Base-by-base conservation (phyloP, 495 filamentous ascomycete genomes). In the Aspergillus mulundensis region DNA sequence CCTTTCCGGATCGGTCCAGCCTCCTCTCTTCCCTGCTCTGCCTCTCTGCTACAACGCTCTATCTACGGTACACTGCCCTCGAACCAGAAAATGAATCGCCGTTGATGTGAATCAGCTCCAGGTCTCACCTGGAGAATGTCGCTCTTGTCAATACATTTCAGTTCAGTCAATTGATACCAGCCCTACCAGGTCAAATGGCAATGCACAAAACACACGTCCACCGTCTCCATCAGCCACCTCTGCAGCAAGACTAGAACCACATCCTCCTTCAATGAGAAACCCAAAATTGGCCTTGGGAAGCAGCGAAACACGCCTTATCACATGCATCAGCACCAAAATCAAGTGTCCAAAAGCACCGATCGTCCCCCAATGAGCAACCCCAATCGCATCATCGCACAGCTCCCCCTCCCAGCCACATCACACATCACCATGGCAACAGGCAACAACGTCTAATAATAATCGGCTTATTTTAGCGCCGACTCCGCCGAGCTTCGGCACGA, bases 391-490 rank as follows among this genome's bases (percentile, higher is more conserved):
- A 38, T 38, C 38, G 40, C 42, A 19, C 30, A 42, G 38, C 51
- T 43, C 18, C 10, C n/a, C 42, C 24, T 50, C 40, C 50, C 50
- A 50, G 24, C 53, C 53, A 23, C 34, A 25, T 40, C 20, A 40
- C 4, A 16, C 14, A 58, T 68, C 63, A 10, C 63, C 61, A 68
- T 68, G 52, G 63, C 65, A 68, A 68, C 65, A 52, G 52, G 61
- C 61, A 64, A 63, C 65, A 52, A 38, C 24, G 63, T 57, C 54
- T 52, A 4, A 28, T 4, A 28, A 28, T 28, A 61, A 66, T 63
- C 63, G 65, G 63, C 49, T 50, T 59, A 11, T 54, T 54, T 46
- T 16, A 41, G 41, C n/a, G 12, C 34, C 7, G 18, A 20, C 41
- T 32, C 59, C 60, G 46, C 52, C 45, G 56, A 68, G 53, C 56